Evolutionary conservation across 2,329 filamentous ascomycete species (phyloP).

Genomic region (Pezicula neosporulosa): DNA sequence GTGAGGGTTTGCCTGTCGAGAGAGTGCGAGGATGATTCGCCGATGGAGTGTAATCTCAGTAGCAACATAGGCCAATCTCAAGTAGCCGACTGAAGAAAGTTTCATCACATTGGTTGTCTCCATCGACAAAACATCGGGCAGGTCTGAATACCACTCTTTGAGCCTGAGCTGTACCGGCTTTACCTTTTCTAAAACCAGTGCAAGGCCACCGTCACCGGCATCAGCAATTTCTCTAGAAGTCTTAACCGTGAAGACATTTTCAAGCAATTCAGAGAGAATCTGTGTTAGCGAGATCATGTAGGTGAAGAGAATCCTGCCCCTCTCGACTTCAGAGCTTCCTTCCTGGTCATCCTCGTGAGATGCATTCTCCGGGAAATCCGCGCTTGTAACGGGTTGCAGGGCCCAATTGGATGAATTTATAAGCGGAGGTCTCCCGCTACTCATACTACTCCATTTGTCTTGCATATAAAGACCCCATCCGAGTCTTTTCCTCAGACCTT

Average conservation of each 20-base stretch:
- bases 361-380: constrained; percentile 39
- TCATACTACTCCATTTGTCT: constrained; percentile 58
- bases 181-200: constrained; percentile 40
- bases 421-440: constrained; percentile 54
- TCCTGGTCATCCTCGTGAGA: constrained; percentile 23
- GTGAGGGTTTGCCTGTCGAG: constrained; percentile 19
- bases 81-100: constrained; percentile 38
- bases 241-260: constrained; percentile 41
- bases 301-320: constrained; percentile 45
- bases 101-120: constrained; percentile 38
- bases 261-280: constrained; percentile 48
- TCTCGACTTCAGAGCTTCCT: constrained; percentile 39
- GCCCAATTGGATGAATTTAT: constrained; percentile 54
- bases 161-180: constrained; percentile 44
- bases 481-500: constrained; percentile 55
- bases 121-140: constrained; percentile 42
- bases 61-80: constrained; percentile 48
- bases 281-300: constrained; percentile 47
- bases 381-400: constrained; percentile 38
- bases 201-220: constrained; percentile 16
- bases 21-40: constrained; percentile 42
- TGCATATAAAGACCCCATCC: constrained; percentile 66
- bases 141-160: constrained; percentile 44
- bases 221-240: constrained; percentile 17
- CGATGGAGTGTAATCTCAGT: constrained; percentile 49